Percentiles rank a stretch among this genome's conserved stretches.
phyloP scores from a whole-genome alignment of 2,329 filamentous ascomycete species.

The Monilinia laxa region DNA sequence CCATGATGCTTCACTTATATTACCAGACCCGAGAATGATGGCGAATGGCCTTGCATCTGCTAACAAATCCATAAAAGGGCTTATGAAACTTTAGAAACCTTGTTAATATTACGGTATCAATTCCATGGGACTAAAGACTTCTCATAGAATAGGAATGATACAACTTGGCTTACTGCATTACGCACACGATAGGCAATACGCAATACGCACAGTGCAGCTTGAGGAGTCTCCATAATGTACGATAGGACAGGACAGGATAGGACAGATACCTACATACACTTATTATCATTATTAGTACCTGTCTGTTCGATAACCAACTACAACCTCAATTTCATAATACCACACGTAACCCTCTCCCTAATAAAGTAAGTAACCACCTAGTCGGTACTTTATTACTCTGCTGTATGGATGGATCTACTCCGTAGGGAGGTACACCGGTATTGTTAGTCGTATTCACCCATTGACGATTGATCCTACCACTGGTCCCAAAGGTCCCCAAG shows the following conservation, averaged over 20 bases:
- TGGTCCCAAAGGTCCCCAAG: too few relatives aligned
- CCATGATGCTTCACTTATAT: too few relatives aligned
- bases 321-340: not conserved
- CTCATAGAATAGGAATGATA: slow-evolving; percentile 5
- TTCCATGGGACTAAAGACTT: not conserved
- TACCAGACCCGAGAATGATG: not conserved
- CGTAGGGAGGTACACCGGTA: not conserved
- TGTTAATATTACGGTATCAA: not conserved
- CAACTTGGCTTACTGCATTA: slow-evolving; percentile 7
- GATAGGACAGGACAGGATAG: too few relatives aligned
- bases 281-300: too few relatives aligned
- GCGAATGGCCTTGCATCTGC: slow-evolving; percentile 12
- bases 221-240: slow-evolving; percentile 5
- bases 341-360: not conserved
- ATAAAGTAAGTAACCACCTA: not conserved
- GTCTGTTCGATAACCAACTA: slow-evolving; percentile 1
- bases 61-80: not conserved
- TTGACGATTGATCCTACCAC: too few relatives aligned
- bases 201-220: not conserved
- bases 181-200: not conserved
- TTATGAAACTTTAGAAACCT: not conserved
- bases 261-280: too few relatives aligned
- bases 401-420: too few relatives aligned
- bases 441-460: not conserved
- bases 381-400: too few relatives aligned